Evolutionary conservation across 2,329 filamentous ascomycete genomes (phyloP), one percentile per base, ranked within the genome.

Genomic region (Didymella sp.): DNA sequence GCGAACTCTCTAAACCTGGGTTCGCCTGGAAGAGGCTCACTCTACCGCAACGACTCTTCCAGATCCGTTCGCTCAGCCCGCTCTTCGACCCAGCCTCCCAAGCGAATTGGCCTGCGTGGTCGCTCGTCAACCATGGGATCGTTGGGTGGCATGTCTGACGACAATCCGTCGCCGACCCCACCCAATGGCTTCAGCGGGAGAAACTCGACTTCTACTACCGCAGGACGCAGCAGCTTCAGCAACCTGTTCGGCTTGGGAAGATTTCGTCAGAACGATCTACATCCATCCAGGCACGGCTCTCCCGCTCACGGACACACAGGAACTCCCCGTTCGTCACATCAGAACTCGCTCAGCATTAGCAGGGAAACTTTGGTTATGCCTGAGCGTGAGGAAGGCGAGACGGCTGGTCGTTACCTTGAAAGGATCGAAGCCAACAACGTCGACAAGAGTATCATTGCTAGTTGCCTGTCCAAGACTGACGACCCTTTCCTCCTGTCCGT

Each of bases 101-200:
- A 80, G 50, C 82, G 82, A 47, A 78, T 86, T 22, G 83, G 84
- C 21, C 78, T 88, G 47, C 84, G 93, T 64, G 90, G 89, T 49
- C 86, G 95, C 63, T 96, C 95, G 17, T 96, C 93, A 5, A 98
- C 95, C 0, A 84, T 96, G 79, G 93, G 90, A 68, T 98, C 94
- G 1, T 77, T 94, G 40, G 87, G 88, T 17, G 87, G 89, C 61
- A 84, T 85, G 51, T 91, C 89, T 0, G 87, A 87, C 51, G 90
- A 92, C 59, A 86, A 89, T 30, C 86, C 88, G 51, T 83, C 89
- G 5, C 81, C 86, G 6, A 87, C 89, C 2, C 75, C 75, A 7
- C 74, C 74, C 17, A 73, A 71, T 33, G 72, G 68, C 45, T 59
- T 65, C 2, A 81, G 77, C 60, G 82, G 80, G 3, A 84, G 92